Conservation (phyloP, 2,329 filamentous ascomycete genomes). For the Claviceps spartinae region DNA sequence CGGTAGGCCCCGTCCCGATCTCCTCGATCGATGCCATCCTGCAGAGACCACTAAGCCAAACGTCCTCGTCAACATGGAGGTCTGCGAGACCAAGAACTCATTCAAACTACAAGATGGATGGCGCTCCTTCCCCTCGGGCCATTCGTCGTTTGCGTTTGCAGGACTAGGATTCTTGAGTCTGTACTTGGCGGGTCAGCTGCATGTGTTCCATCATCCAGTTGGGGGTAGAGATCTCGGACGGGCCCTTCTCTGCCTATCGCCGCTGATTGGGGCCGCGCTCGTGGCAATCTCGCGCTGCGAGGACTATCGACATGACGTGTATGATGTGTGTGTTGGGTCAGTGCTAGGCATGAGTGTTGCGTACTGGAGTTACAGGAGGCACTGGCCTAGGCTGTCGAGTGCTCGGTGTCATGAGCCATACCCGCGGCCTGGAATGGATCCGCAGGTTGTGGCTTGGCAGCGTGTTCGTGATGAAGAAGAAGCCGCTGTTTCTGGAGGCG, state of each 20-base stretch:
- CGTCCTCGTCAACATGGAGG: conserved; percentile 46
- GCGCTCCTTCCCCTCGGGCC: conserved; percentile 71
- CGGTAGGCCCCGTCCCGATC: conserved; percentile 53
- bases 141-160: conserved; percentile 66
- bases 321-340: conserved; percentile 51
- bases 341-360: conserved; percentile 45
- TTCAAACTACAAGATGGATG: conserved; percentile 69
- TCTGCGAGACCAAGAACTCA: conserved; percentile 59
- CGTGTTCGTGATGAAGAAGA: conserved; percentile 43
- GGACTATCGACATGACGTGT: conserved; percentile 59
- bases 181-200: conserved; percentile 54
- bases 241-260: conserved; percentile 42
- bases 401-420: conserved; percentile 44
- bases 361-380: conserved; percentile 53
- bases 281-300: conserved; percentile 57
- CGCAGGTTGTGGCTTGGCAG: conserved; percentile 20
- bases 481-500: conserved; percentile 26
- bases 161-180: conserved; percentile 63
- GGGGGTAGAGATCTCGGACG: conserved; percentile 39
- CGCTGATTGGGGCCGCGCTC: conserved; percentile 48
- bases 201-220: conserved; percentile 35
- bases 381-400: conserved; percentile 44
- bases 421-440: conserved; percentile 28
- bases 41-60: conserved; percentile 30
- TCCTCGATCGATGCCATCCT: conserved; percentile 69